Evolutionary conservation across 306 rosid genomes (phyloP), one percentile per base, ranked within the genome.

Genomic region (Pueraria montana): DNA sequence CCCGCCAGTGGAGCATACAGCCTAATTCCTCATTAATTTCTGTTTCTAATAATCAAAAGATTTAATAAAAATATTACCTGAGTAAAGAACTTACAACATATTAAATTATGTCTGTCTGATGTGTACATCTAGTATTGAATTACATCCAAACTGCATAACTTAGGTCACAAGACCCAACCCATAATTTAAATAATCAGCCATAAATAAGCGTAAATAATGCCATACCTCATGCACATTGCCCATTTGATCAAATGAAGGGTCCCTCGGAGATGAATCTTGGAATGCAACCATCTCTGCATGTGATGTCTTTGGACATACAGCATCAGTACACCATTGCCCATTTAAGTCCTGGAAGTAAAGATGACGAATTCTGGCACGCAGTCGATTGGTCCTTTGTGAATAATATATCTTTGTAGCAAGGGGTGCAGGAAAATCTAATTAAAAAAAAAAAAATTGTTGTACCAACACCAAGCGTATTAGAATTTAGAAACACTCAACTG

Each of bases 351-450:
- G 92, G 68, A 79, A 77, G 87, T 92, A 94, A 40, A 92, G 88
- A 84, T 88, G 89, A 48, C 86, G 87, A 76, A 96, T 89, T 48
- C 90, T 84, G 56, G 94, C 87, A 59, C 97, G 98, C 42, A 94
- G 80, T 17, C 97, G 89, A 79, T 87, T 90, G 82, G 84, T 86
- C 90, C 90, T 91, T 85, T 92, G 97, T 14, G 97, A 94, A 91
- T 91, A 94, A 82, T 92, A 96, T 46, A 92, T 86, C 90, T 92
- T 96, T 17, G 98, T 90, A 50, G 98, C 99, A 76, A 96, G 97
- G 59, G 99, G 99, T 78, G 83, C 89, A 49, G 97, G 97, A 79
- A 81, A 75, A 78, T 90, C 98, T 96, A 91, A 65, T 87, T 78
- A 52, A 81, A 83, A 74, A 53, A 78, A 78, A 65, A 72, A 43